These are phyloP conservation scores for Juglanconis oblonga DNA, from an alignment of 2,329 filamentous ascomycete species.

Conservation along the genomic window DNA sequence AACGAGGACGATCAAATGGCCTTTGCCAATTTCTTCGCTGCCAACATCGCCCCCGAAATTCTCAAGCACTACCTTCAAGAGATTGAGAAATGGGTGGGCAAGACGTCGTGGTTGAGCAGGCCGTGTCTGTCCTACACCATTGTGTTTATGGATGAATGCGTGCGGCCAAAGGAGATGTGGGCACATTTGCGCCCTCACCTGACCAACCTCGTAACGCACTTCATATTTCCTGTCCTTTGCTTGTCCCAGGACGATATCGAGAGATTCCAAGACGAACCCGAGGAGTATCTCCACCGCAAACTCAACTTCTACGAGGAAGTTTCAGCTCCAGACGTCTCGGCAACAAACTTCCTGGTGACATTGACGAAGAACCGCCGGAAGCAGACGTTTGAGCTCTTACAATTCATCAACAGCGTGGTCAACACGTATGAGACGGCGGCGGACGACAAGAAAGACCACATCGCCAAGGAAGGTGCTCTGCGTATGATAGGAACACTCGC, in stretches of 20 bases:
- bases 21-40: slow-evolving; percentile 88
- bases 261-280: slow-evolving; percentile 89
- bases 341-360: slow-evolving; percentile 93
- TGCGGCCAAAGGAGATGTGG: slow-evolving; percentile 98
- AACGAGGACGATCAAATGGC: slow-evolving; percentile 68
- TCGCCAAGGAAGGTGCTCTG: slow-evolving; percentile 93
- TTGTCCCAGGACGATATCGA: slow-evolving; percentile 89
- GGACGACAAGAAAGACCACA: slow-evolving; percentile 86
- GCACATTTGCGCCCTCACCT: slow-evolving; percentile 88
- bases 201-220: slow-evolving; percentile 87
- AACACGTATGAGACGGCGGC: slow-evolving; percentile 85
- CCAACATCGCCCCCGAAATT: slow-evolving; percentile 91
- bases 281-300: slow-evolving; percentile 95
- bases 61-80: slow-evolving; percentile 91
- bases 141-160: slow-evolving; percentile 93
- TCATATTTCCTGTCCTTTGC: slow-evolving; percentile 93
- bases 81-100: slow-evolving; percentile 96
- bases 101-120: slow-evolving; percentile 91
- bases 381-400: slow-evolving; percentile 91
- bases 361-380: slow-evolving; percentile 93
- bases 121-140: slow-evolving; percentile 91
- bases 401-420: slow-evolving; percentile 92
- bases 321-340: slow-evolving; percentile 89
- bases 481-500: slow-evolving; percentile 96
- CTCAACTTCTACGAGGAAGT: slow-evolving; percentile 98